Percentiles rank a stretch among this genome's conserved stretches.
These are phyloP conservation scores for Strobilomyces dryophilus DNA, from an alignment of 768 basidiomycete genomes.

Conservation along the genomic window DNA sequence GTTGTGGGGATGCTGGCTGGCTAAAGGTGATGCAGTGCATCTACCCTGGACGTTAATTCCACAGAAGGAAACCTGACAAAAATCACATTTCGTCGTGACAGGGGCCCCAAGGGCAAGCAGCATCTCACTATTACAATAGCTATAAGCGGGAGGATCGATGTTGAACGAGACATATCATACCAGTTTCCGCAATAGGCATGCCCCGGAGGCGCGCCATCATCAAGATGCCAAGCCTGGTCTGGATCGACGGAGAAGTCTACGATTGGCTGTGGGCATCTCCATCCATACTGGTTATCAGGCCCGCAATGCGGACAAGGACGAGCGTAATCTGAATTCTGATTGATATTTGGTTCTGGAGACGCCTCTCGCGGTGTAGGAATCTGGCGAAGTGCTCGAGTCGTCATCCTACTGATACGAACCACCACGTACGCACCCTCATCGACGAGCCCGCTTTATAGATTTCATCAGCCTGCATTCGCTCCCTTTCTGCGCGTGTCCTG, in stretches of 20 bases:
- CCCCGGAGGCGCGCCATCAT: conserved; percentile 75
- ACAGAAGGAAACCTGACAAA: conserved; percentile 80
- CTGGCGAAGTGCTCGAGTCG: conserved; percentile 33
- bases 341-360: conserved; percentile 72
- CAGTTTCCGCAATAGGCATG: conserved; percentile 82
- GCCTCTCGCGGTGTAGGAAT: conserved; percentile 72
- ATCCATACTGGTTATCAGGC: conserved; percentile 67
- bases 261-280: conserved; percentile 79
- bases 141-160: background rate
- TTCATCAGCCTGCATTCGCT: conserved; percentile 79
- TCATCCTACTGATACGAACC: background rate
- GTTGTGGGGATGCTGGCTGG: conserved; percentile 63
- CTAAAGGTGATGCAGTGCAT: conserved; percentile 57
- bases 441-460: conserved; percentile 60
- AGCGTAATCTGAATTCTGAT: conserved; percentile 58
- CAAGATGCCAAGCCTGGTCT: conserved; percentile 72
- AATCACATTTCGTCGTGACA: conserved; percentile 76
- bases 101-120: conserved; percentile 70
- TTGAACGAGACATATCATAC: conserved; percentile 35
- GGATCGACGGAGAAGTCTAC: conserved; percentile 64
- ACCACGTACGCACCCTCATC: conserved; percentile 52
- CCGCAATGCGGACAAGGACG: conserved; percentile 80
- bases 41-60: conserved; percentile 74
- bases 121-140: conserved; percentile 51
- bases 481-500: conserved; percentile 61